These are phyloP conservation scores for Glycyrrhiza uralensis DNA, from an alignment of 306 rosid genomes.

Conservation along the genomic window DNA sequence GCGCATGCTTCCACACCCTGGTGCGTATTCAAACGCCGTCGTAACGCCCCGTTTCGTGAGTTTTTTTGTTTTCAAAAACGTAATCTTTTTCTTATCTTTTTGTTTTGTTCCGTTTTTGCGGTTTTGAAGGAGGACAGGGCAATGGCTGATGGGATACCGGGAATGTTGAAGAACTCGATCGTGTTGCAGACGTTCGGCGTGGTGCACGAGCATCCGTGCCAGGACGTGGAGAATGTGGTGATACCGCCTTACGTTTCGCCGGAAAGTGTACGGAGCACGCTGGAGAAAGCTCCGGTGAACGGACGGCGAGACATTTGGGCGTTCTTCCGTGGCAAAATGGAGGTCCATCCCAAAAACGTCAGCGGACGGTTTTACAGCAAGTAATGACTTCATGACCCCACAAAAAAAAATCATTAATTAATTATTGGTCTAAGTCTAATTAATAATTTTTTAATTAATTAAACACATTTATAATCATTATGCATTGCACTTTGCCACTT, in stretches of 20 bases:
- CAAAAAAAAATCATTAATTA: background rate
- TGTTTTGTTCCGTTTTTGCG: background rate
- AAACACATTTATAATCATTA: conserved; percentile 1
- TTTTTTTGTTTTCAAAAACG: background rate
- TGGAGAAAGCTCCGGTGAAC: conserved; percentile 40
- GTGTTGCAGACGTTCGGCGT: conserved; percentile 91
- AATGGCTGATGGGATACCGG: conserved; percentile 64
- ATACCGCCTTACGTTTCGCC: conserved; percentile 89
- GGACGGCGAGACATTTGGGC: conserved; percentile 75
- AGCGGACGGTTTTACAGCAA: conserved; percentile 95
- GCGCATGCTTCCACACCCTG: conserved; percentile 88
- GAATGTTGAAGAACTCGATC: conserved; percentile 65
- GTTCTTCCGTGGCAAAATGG: conserved; percentile 96
- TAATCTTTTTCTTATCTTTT: background rate
- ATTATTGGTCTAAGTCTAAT: background rate
- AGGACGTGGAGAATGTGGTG: conserved; percentile 79
- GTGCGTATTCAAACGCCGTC: conserved; percentile 19
- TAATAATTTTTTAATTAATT: background rate
- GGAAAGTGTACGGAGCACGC: conserved; percentile 37
- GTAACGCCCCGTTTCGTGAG: background rate
- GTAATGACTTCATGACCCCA: conserved; percentile 37
- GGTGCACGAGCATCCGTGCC: conserved; percentile 65
- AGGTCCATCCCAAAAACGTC: conserved; percentile 83
- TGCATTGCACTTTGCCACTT: background rate
- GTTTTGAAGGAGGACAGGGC: conserved; percentile 74